Percentiles rank a stretch among this genome's conserved stretches.
These are phyloP conservation scores for Allium cepa DNA, from an alignment of 106 monocot species.

Conservation along the genomic window DNA sequence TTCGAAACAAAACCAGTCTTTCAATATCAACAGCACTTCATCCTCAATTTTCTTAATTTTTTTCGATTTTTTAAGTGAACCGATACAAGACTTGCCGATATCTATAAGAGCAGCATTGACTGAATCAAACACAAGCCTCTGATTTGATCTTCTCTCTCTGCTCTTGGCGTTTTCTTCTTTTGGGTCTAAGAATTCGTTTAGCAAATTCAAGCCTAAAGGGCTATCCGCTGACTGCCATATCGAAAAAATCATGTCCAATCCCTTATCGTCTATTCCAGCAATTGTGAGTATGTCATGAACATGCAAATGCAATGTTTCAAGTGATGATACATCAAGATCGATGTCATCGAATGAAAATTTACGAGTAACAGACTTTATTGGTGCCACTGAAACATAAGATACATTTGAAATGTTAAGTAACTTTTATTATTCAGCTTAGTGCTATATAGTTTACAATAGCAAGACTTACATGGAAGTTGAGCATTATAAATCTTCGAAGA, in stretches of 20 bases:
- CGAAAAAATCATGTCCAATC: conserved; percentile 15
- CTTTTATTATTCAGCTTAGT: neutral
- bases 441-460: neutral
- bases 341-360: conserved; percentile 42
- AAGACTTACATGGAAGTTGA: conserved; percentile 45
- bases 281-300: conserved; percentile 51
- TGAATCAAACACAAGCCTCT: conserved; percentile 76
- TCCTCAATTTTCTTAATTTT: conserved; percentile 9
- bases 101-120: conserved; percentile 59
- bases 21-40: conserved; percentile 36
- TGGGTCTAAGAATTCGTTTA: conserved; percentile 49
- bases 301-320: conserved; percentile 16
- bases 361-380: conserved; percentile 62
- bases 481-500: conserved; percentile 25
- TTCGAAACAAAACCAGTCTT: conserved; percentile 30
- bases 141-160: conserved; percentile 55
- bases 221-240: conserved; percentile 59
- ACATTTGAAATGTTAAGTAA: conserved; percentile 24
- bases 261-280: conserved; percentile 41
- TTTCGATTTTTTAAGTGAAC: conserved; percentile 6
- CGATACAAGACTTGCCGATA: conserved; percentile 15
- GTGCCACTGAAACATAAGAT: conserved; percentile 29
- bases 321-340: conserved; percentile 11
- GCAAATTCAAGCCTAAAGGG: conserved; percentile 54
- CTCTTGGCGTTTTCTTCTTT: conserved; percentile 56